Evolutionary conservation across 1,284 basidiomycete species (phyloP).

Genomic region (Ceratobasidium sp.): DNA sequence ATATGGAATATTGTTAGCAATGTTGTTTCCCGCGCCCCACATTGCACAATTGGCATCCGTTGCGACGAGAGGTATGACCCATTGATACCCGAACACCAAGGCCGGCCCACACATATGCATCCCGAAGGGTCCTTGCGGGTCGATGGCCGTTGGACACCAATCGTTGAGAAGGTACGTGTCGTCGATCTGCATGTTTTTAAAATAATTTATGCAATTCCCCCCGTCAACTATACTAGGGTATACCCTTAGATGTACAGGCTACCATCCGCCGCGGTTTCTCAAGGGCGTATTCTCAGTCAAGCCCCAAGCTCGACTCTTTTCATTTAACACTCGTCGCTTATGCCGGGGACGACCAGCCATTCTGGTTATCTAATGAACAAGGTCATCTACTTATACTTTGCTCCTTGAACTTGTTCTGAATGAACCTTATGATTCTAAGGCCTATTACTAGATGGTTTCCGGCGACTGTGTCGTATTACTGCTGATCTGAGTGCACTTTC

Average conservation of each 20-base stretch:
- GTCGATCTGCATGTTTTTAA: background rate
- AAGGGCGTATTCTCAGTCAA: no score
- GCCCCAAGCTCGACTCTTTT: no score
- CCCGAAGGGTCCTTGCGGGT: background rate
- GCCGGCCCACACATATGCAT: background rate
- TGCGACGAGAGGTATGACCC: background rate
- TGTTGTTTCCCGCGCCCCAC: conserved; percentile 37
- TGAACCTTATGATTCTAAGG: conserved; percentile 1
- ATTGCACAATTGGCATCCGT: conserved; percentile 26
- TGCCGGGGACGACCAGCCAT: no score
- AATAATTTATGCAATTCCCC: background rate
- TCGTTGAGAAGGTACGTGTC: conserved; percentile 12
- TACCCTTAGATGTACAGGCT: background rate
- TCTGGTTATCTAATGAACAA: no score
- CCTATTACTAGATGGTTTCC: background rate
- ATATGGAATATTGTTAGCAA: conserved; percentile 32
- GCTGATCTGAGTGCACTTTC: conserved; percentile 12
- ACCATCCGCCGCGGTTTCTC: no score
- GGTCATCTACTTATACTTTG: no score
- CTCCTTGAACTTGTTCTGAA: background rate
- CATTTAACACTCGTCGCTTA: no score
- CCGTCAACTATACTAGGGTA: no score
- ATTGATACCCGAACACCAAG: background rate
- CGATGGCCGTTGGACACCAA: conserved; percentile 13
- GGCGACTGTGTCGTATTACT: conserved; percentile 9